Base-by-base conservation (phyloP, 768 basidiomycete genomes). In the Tylopilus subfusipes region DNA sequence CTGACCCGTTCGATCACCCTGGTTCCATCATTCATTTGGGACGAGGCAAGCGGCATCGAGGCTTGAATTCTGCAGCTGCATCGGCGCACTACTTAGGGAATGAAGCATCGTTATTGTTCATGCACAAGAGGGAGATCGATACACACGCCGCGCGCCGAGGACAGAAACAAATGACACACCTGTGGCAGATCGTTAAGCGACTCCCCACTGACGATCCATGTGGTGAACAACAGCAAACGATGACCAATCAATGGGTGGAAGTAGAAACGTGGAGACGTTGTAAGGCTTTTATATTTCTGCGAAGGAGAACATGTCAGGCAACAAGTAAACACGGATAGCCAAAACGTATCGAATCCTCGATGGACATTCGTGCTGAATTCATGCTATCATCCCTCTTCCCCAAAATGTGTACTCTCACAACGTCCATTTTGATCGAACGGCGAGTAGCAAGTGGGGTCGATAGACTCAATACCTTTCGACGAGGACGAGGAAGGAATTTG, bases 271-370 rank as follows among this genome's bases (percentile, higher is more conserved):
- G n/a, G n/a, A n/a, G n/a, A 34, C 18, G 6, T 38, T 11, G 36
- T 19, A 38, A 38, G 36, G n/a, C n/a, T 10, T 19, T n/a, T 36
- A 36, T 36, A 36, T 36, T 18, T 16, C 34, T 36, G 34, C 11
- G 6, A 38, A 38, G 18, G 3, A 21, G 22, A 31, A 27, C n/a
- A n/a, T 53, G 47, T 59, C 33, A 34, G 30, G 48, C 52, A 56
- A 45, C 52, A 42, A 57, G 49, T 59, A 59, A n/a, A 57, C 52
- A 59, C 51, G 48, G 48, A 49, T 34, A 36, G 51, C 25, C 58
- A 36, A 48, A 27, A 22, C 31, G 43, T 25, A 52, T 53, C 57
- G 47, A 59, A 36, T 31, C 21, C 4, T 46, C 25, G 43, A 47
- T 19, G 18, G 48, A 51, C 48, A 19, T 50, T 49, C 55, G 45